Evolutionary conservation across 306 rosid genomes (phyloP).

Genomic region (Dryas octopetala): DNA sequence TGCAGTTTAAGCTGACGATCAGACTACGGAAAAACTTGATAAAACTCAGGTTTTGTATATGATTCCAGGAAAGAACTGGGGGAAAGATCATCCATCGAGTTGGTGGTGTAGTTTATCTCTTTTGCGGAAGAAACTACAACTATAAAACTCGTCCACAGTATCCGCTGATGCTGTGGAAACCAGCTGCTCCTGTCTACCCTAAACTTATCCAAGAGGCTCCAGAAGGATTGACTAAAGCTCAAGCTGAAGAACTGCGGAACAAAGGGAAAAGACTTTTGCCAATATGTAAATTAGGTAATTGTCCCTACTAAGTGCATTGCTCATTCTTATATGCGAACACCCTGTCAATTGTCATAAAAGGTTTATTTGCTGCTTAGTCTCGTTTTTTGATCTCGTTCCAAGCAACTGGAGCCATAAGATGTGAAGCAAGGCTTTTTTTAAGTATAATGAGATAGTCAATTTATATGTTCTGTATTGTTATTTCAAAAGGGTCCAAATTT

Average conservation of each 20-base stretch:
- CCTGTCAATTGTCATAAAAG: conserved; percentile 11
- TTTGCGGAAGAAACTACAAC: conserved; percentile 88
- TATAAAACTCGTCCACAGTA: conserved; percentile 80
- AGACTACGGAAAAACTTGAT: neutral
- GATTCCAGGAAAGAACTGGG: conserved; percentile 73
- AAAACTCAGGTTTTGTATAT: conserved; percentile 6
- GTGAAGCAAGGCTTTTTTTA: conserved; percentile 27
- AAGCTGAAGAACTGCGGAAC: conserved; percentile 63
- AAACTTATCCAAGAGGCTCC: conserved; percentile 96
- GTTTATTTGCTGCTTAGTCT: conserved; percentile 12
- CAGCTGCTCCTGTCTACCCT: conserved; percentile 91
- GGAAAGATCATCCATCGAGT: conserved; percentile 85
- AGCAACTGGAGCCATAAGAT: conserved; percentile 20
- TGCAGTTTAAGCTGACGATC: conserved; percentile 1
- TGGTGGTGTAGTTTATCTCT: conserved; percentile 85
- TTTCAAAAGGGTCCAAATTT: conserved; percentile 5
- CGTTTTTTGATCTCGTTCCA: conserved; percentile 15
- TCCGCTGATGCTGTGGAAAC: conserved; percentile 99
- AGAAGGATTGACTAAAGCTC: conserved; percentile 74
- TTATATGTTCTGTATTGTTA: neutral
- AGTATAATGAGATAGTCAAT: conserved; percentile 8
- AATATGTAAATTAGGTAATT: conserved; percentile 84
- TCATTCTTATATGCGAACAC: neutral
- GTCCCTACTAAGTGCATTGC: conserved; percentile 18
- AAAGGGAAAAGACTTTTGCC: conserved; percentile 81